These are phyloP conservation scores for Termitomyces sp. DNA, from an alignment of 768 basidiomycete genomes.

Conservation along the genomic window DNA sequence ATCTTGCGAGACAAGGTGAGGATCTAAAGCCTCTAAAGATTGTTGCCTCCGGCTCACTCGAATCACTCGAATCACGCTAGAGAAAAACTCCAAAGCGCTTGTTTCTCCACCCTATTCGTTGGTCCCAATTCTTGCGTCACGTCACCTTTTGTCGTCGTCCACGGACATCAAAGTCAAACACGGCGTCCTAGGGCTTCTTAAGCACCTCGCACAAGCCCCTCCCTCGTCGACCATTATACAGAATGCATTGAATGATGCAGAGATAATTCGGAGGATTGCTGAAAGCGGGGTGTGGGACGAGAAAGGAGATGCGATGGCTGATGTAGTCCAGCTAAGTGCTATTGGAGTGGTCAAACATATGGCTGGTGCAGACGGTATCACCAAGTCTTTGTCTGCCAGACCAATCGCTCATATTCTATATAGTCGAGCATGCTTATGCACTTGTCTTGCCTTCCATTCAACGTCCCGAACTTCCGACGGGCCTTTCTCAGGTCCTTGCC, in stretches of 20 bases:
- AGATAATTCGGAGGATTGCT: constrained; percentile 59
- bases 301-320: constrained; percentile 73
- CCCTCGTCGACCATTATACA: constrained; percentile 48
- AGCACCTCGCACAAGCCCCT: constrained; percentile 76
- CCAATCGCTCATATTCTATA: constrained; percentile 1
- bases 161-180: constrained; percentile 85
- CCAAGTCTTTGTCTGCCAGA: background rate
- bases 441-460: constrained; percentile 47
- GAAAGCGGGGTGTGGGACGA: constrained; percentile 68
- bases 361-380: constrained; percentile 70
- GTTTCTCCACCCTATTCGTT: constrained; percentile 65
- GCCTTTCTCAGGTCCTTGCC: constrained; percentile 67
- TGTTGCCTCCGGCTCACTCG: constrained; percentile 3
- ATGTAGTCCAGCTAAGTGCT: constrained; percentile 82
- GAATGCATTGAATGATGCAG: constrained; percentile 53
- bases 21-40: background rate
- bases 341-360: constrained; percentile 90
- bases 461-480: constrained; percentile 34
- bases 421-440: constrained; percentile 44
- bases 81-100: constrained; percentile 56
- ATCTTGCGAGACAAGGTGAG: constrained; percentile 74
- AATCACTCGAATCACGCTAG: constrained; percentile 29
- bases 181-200: constrained; percentile 81
- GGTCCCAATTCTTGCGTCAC: constrained; percentile 56
- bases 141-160: constrained; percentile 46